phyloP scores from a whole-genome alignment of 2,329 filamentous ascomycete species.

The Pseudogymnoascus sp. region DNA sequence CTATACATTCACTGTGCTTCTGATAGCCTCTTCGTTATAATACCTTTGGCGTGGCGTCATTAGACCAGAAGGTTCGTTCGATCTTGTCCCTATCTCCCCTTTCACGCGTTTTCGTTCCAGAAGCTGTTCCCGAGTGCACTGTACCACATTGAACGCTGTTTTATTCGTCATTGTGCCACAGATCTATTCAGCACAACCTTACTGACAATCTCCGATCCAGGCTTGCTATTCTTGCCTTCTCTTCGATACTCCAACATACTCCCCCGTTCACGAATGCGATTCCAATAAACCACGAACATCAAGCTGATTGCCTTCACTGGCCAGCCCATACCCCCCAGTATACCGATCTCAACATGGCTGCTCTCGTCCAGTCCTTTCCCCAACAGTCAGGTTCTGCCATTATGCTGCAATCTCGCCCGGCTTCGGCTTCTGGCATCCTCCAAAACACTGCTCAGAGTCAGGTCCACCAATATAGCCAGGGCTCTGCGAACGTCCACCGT shows the following conservation, averaged over 20 bases:
- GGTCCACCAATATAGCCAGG: conserved; percentile 37
- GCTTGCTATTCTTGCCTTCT: conserved; percentile 6
- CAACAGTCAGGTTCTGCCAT: conserved; percentile 65
- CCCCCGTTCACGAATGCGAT: conserved; percentile 6
- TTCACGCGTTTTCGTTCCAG: conserved; percentile 7
- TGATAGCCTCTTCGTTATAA: conserved; percentile 4
- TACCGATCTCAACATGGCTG: conserved; percentile 57
- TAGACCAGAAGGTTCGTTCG: conserved; percentile 5
- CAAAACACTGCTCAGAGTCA: conserved; percentile 26
- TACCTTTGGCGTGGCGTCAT: conserved; percentile 5
- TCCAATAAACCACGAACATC: not conserved
- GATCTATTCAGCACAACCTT: not conserved
- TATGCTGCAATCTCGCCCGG: conserved; percentile 66
- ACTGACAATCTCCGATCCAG: conserved; percentile 4
- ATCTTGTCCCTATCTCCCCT: not conserved
- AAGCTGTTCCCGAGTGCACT: not conserved
- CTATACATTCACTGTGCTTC: conserved; percentile 13
- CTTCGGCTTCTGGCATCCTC: conserved; percentile 49
- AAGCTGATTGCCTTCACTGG: conserved; percentile 2
- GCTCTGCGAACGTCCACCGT: conserved; percentile 35
- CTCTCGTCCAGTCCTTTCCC: conserved; percentile 72
- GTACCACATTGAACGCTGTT: conserved; percentile 7
- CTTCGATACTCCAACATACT: not conserved
- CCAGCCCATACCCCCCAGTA: not conserved
- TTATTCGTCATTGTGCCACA: conserved; percentile 7